Evolutionary conservation across 768 basidiomycete species (phyloP).

Genomic region (Mycena albidolilacea): DNA sequence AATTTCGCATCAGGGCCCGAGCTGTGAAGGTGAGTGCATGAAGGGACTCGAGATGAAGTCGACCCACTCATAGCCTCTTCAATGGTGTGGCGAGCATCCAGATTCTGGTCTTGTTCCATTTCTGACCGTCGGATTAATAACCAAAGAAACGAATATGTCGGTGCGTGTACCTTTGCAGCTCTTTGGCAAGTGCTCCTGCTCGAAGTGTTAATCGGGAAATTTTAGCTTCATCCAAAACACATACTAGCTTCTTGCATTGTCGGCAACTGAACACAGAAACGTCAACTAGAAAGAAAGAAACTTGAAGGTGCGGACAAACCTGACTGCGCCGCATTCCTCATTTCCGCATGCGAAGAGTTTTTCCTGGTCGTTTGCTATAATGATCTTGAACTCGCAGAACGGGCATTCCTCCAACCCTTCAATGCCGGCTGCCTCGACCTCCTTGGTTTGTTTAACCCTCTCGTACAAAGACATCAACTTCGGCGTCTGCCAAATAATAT

Average conservation of each 20-base stretch:
- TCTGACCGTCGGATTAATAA: constrained; percentile 60
- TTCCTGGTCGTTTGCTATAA: constrained; percentile 79
- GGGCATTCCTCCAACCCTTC: constrained; percentile 92
- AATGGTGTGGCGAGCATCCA: constrained; percentile 83
- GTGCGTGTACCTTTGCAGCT: constrained; percentile 76
- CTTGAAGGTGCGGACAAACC: constrained; percentile 11
- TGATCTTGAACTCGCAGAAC: constrained; percentile 88
- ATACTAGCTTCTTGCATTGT: constrained; percentile 79
- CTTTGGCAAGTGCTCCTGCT: constrained; percentile 85
- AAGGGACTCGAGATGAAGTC: neutral
- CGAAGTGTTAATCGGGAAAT: constrained; percentile 15
- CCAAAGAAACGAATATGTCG: neutral
- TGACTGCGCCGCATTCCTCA: constrained; percentile 77
- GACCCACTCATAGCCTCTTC: constrained; percentile 94
- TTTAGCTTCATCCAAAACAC: constrained; percentile 42
- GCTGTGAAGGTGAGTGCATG: constrained; percentile 57
- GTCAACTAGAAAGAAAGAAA: constrained; percentile 5
- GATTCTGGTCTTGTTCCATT: constrained; percentile 78
- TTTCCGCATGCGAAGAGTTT: constrained; percentile 72
- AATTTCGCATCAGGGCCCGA: constrained; percentile 87
- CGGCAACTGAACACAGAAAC: constrained; percentile 68
- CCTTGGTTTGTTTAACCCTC: constrained; percentile 82
- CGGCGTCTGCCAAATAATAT: constrained; percentile 45
- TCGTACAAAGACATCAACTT: constrained; percentile 82
- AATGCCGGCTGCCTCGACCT: constrained; percentile 83